A percentile compares a stretch with the other conserved stretches of the same genome.
phyloP scores from a whole-genome alignment of 2,329 filamentous ascomycete genomes.

The Neonectria sp. region DNA sequence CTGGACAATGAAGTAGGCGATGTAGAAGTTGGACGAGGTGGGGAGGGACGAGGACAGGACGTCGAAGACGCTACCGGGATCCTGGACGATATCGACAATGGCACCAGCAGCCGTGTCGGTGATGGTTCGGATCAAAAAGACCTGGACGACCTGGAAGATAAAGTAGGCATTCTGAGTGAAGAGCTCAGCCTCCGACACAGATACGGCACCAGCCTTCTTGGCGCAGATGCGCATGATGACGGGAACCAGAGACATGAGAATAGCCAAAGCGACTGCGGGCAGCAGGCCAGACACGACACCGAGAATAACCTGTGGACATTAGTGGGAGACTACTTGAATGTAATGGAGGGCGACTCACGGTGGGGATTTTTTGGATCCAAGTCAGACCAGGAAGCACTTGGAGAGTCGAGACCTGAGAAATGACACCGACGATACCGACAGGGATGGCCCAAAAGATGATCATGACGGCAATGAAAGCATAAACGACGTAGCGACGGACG shows the following conservation, averaged over 20 bases:
- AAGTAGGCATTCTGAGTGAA: conserved; percentile 96
- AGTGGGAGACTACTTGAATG: background rate
- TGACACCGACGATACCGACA: conserved; percentile 83
- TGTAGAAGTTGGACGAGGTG: conserved; percentile 92
- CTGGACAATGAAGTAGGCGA: conserved; percentile 90
- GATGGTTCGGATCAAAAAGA: conserved; percentile 90
- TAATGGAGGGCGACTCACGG: conserved; percentile 34
- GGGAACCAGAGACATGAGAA: conserved; percentile 89
- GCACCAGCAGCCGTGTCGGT: conserved; percentile 83
- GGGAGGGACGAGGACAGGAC: conserved; percentile 83
- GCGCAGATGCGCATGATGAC: conserved; percentile 76
- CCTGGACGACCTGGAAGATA: conserved; percentile 90
- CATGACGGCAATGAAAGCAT: conserved; percentile 77
- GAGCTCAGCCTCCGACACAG: conserved; percentile 84
- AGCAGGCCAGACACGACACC: conserved; percentile 88
- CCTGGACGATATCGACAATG: conserved; percentile 71
- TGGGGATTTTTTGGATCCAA: conserved; percentile 82
- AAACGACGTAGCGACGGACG: conserved; percentile 75
- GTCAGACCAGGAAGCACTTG: conserved; percentile 76
- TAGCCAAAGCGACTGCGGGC: conserved; percentile 82
- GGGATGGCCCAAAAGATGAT: conserved; percentile 90
- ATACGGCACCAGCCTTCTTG: conserved; percentile 84
- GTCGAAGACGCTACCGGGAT: conserved; percentile 73
- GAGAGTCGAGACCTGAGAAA: conserved; percentile 87
- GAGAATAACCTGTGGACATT: conserved; percentile 64